Evolutionary conservation across 495 filamentous ascomycete genomes (phyloP), one percentile per base, ranked within the genome.

Genomic region (Hypoxylon intermedium): DNA sequence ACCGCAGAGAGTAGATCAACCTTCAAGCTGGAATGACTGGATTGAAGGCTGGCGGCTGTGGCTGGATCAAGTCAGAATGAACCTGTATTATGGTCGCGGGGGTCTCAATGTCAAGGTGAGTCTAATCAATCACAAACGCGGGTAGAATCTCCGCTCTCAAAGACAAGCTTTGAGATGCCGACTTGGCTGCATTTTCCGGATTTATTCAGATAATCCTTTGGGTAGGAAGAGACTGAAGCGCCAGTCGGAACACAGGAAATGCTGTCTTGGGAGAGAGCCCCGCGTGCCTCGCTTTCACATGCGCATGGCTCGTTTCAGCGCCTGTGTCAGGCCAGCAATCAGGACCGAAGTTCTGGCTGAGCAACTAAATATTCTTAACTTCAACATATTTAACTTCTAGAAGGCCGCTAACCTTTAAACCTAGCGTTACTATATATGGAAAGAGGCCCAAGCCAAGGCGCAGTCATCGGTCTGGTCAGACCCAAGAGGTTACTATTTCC

Each of bases 351-450:
- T 34, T 48, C 30, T n/a, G n/a, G 36, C 42, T 36, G 19, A 33
- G 46, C 16, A 3, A 36, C 19, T 26, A 26, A 26, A 26, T 7
- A 26, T 26, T 26, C 7, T 26, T 7, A 4, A 4, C 7, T 45
- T 53, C 42, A 12, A 50, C 37, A n/a, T n/a, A n/a, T 30, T 51
- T 33, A 51, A 0, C 20, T 45, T 30, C 50, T 37, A 47, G 28
- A 38, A 34, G 31, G 16, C 20, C 38, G 50, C 61, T 64, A 23
- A 64, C 61, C 28, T 51, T 16, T 48, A 23, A 2, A 13, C 64
- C 11, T 54, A 72, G 67, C 83, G 87, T 19, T 89, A 89, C 70
- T 82, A 76, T 67, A 83, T 86, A 54, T 88, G 85, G 85, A 88
- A 88, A 53, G 73, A 72, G 26, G 68, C 72, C n/a, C 85, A 87